Conservation (phyloP, 139 green algal genomes). For the Chlamydomonas incerta region DNA sequence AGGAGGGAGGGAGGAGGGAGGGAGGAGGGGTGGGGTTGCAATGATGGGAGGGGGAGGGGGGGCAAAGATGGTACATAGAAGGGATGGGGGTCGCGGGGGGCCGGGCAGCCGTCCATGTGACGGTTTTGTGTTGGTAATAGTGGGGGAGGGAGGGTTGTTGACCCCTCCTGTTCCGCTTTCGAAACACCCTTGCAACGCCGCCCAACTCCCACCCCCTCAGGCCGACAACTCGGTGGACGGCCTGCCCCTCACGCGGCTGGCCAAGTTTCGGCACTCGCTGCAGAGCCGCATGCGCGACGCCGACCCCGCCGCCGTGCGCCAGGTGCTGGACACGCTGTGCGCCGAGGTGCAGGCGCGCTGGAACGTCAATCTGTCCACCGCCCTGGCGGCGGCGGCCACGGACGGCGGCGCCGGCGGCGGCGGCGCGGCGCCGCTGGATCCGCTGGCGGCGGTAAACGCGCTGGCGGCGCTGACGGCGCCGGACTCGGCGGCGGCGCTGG, state of each 20-base stretch:
- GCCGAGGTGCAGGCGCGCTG: slow-evolving; percentile 12
- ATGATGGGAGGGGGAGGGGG: too few relatives aligned
- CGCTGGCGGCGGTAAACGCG: not conserved
- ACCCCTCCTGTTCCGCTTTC: too few relatives aligned
- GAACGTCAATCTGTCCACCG: not conserved
- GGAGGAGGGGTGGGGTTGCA: too few relatives aligned
- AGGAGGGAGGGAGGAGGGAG: not conserved
- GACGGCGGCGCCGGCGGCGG: not conserved
- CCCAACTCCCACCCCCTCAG: not conserved
- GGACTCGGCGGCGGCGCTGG: not conserved
- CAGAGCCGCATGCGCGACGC: slow-evolving; percentile 16
- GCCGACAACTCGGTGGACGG: slow-evolving; percentile 11
- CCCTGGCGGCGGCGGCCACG: not conserved
- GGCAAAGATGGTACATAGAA: too few relatives aligned
- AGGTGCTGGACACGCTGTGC: slow-evolving; percentile 21
- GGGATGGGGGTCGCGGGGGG: too few relatives aligned
- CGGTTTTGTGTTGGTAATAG: too few relatives aligned
- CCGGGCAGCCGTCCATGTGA: too few relatives aligned
- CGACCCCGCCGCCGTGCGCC: not conserved
- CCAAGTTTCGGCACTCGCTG: slow-evolving; percentile 33
- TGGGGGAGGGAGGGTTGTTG: too few relatives aligned
- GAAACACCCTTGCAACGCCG: not conserved
- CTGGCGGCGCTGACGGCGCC: slow-evolving; percentile 1
- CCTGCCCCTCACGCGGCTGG: slow-evolving; percentile 1
- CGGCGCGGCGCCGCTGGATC: not conserved